Percentiles rank a stretch among this genome's conserved stretches.
These are phyloP conservation scores for Apiosordaria backusii DNA, from an alignment of 495 filamentous ascomycete genomes.

Conservation along the genomic window DNA sequence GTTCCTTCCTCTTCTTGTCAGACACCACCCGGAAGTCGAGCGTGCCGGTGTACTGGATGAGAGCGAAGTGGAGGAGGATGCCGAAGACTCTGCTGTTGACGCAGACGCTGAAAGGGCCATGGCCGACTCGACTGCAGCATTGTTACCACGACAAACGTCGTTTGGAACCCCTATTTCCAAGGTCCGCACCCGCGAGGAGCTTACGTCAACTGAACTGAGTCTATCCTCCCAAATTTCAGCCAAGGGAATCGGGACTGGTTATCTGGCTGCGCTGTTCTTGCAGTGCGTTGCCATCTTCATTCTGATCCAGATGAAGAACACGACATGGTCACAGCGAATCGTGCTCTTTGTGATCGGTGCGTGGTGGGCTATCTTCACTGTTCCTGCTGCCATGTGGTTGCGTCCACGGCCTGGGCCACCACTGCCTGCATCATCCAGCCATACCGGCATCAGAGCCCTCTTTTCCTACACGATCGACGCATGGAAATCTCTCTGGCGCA, in stretches of 20 bases:
- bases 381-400: conserved; percentile 88
- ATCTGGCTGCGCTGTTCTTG: conserved; percentile 74
- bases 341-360: conserved; percentile 81
- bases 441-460: conserved; percentile 33
- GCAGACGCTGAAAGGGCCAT: conserved; percentile 15
- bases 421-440: conserved; percentile 44
- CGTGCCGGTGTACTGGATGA: conserved; percentile 12
- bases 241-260: conserved; percentile 86
- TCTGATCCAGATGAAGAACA: conserved; percentile 63
- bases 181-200: conserved; percentile 38
- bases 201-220: conserved; percentile 62
- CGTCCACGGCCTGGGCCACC: conserved; percentile 86
- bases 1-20: conserved; percentile 75
- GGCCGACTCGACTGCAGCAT: conserved; percentile 45
- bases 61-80: not conserved
- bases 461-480: conserved; percentile 68
- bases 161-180: conserved; percentile 35
- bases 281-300: conserved; percentile 74
- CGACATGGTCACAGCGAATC: conserved; percentile 72
- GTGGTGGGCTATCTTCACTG: conserved; percentile 95
- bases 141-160: conserved; percentile 31
- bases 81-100: conserved; percentile 17
- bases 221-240: conserved; percentile 84
- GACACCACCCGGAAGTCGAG: conserved; percentile 62
- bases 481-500: conserved; percentile 82